Base-by-base conservation (phyloP, 1,139 yeast genomes). In the Protomyces pachydermus region DNA sequence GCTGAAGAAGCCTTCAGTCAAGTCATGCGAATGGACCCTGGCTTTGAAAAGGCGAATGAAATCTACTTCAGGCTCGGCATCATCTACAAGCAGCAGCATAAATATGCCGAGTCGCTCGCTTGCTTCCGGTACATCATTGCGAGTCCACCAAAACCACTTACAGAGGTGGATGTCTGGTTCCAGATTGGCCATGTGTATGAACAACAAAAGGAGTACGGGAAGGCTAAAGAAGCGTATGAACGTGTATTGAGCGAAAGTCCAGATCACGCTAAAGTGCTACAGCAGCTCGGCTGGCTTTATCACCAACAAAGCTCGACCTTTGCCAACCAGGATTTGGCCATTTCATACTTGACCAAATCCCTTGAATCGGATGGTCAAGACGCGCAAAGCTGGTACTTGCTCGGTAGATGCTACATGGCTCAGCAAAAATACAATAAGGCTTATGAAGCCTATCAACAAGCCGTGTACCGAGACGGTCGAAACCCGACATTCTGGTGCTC, bases 401-500 rank as follows among this genome's bases (percentile, higher is more conserved):
- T 93, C 65, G 98, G 98, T 56, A 84, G 98, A 70, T 96, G 95
- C 69, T 96, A 93, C 78, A 91, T 93, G 98, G 87, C 95, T 56
- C 84, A 95, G 71, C 91, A 90, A 69, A 96, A 91, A 75, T 93
- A 91, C 78, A 87, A 93, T 69, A 91, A 95, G 61, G 98, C 98
- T 2, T 93, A 93, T 76, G 98, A 93, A 74, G 95, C 98, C 0
- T 93, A 93, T 82, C 98, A 93, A 78, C 98, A 91, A 75, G 98
- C 98, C 6, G 98, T 93, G 65, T 93, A 93, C 75, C 83, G 97
- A 67, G 98, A 93, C 75, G 87, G 95, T 38, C 82, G 97, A 73
- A 93, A 93, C 75, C 98, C 98, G 65, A 93, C 97, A 1, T 93
- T 93, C 78, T 93, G 98, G 98, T 93, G 98, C 75, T 90, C 97